Base-by-base conservation (phyloP, 2,329 filamentous ascomycete genomes). In the Rutstroemia sydowiana region DNA sequence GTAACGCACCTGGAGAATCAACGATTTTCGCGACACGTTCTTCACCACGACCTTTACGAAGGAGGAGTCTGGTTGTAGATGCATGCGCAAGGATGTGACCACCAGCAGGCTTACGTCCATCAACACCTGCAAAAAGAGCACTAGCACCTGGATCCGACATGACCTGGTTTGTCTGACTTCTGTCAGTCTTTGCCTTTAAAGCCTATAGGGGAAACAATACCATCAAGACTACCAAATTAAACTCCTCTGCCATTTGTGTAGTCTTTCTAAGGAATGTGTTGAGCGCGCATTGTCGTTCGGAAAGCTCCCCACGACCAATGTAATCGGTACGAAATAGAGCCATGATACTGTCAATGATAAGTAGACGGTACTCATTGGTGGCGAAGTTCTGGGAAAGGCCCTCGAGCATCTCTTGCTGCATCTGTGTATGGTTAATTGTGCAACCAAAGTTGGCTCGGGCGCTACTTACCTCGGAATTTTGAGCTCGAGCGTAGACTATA, bases 291-390 rank as follows among this genome's bases (percentile, higher is more conserved):
- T 87, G 83, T 26, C 83, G 76, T 58, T 86, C 83, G 18, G 79
- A 80, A 52, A 86, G 72, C 64, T 87, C 83, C 16, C 81, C 83
- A 50, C 83, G 78, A 7, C 83, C 83, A 59, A 73, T 75, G 60
- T 78, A 87, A 66, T 86, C 83, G 41, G 82, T 81, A 31, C 83
- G 77, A 61, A 84, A 87, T 51, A 82, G 77, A 43, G 82, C 79
- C 77, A 85, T 84, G 62, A 86, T 82, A 61, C 81, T 85, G 68
- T 87, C 83, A 61, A 87, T 78, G 57, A 87, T 75, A 46, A 87
- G 71, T 47, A 87, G 74, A 26, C 82, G 77, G 61, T 82, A 87
- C 58, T 84, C 77, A 39, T 82, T 81, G 8, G 73, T 74, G 11
- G 77, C 75, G 61, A 87, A 85, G 54, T 77, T 77, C 55, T 76